Evolutionary conservation across 2,329 filamentous ascomycete species (phyloP), one percentile per base, ranked within the genome.

Genomic region (Annulohypoxylon truncatum): DNA sequence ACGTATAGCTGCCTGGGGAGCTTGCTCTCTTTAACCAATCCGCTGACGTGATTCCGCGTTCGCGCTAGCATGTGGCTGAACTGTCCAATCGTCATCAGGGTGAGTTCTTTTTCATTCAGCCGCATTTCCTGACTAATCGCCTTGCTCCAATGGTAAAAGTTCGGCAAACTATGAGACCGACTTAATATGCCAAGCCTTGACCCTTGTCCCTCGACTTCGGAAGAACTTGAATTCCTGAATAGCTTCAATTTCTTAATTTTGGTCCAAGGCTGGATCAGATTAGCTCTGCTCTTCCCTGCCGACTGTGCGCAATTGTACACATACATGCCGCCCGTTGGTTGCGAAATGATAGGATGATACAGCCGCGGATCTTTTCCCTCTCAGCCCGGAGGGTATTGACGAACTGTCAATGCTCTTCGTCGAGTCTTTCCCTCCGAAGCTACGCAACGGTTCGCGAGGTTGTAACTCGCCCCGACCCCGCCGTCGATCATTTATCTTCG

Each of bases 311-410:
- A 64, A 57, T 55, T 66, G 53, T 47, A 67, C 63, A 64, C 55
- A 67, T 63, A 54, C 40, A 40, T 61, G 60, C 64, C 13, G 61
- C 55, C 38, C 38, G 22, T 53, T 52, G 24, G 67, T 44, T 68
- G 57, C 70, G 62, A 69, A 46, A 71, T 74, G 71, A 61, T 65
- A 74, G 72, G 66, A 77, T 77, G 75, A 60, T 77, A 69, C 76
- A 76, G 70, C 75, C 75, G 58, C 68, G 76, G 64, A 68, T 75
- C 66, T 65, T 76, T 31, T 74, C 75, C 53, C 65, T 71, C 59
- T 63, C 74, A 20, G 55, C 73, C 55, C 70, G 67, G 70, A 73
- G 74, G 70, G 69, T 71, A 51, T 58, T 75, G 64, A 64, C 70
- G n/a, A 67, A 61, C 47, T 72, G 61, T 68, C 72, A 72, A 56